A percentile compares a stretch with the other conserved stretches of the same genome.
These are phyloP conservation scores for Vigna radiata DNA, from an alignment of 306 rosid genomes.

Conservation along the genomic window DNA sequence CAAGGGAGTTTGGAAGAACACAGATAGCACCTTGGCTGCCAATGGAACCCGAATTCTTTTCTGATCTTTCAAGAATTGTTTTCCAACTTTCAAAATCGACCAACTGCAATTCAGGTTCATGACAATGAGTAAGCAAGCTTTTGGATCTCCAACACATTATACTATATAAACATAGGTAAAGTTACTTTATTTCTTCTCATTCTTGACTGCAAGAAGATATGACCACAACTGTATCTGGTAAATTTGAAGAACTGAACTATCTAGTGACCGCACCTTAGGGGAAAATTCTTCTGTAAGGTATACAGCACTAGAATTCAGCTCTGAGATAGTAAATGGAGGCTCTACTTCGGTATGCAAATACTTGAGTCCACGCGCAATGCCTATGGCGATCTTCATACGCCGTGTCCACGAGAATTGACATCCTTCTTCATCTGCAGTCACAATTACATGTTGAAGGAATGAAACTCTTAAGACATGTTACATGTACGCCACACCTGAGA, in stretches of 20 bases:
- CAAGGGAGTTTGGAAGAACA: conserved; percentile 84
- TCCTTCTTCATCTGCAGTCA: conserved; percentile 80
- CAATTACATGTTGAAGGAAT: conserved; percentile 41
- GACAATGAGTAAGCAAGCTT: conserved; percentile 32
- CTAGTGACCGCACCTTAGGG: conserved; percentile 70
- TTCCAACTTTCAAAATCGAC: conserved; percentile 99
- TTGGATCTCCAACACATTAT: conserved; percentile 34
- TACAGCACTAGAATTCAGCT: conserved; percentile 88
- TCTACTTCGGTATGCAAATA: conserved; percentile 88
- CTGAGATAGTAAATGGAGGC: conserved; percentile 94
- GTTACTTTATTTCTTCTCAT: conserved; percentile 29
- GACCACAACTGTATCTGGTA: background rate
- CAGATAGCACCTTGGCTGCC: conserved; percentile 80
- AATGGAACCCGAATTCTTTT: conserved; percentile 77
- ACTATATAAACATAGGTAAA: background rate
- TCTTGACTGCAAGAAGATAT: conserved; percentile 30
- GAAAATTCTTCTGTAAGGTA: conserved; percentile 96
- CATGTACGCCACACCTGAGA: conserved; percentile 11
- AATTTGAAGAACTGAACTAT: conserved; percentile 28
- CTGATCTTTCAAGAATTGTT: conserved; percentile 88
- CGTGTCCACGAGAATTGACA: conserved; percentile 91
- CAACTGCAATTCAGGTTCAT: conserved; percentile 60
- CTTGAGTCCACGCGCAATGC: conserved; percentile 89
- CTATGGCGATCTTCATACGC: conserved; percentile 81
- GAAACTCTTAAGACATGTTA: conserved; percentile 23